A percentile compares a stretch with the other conserved stretches of the same genome.
These are phyloP conservation scores for Amanita pallidorosea DNA, from an alignment of 768 basidiomycete genomes.

Conservation along the genomic window DNA sequence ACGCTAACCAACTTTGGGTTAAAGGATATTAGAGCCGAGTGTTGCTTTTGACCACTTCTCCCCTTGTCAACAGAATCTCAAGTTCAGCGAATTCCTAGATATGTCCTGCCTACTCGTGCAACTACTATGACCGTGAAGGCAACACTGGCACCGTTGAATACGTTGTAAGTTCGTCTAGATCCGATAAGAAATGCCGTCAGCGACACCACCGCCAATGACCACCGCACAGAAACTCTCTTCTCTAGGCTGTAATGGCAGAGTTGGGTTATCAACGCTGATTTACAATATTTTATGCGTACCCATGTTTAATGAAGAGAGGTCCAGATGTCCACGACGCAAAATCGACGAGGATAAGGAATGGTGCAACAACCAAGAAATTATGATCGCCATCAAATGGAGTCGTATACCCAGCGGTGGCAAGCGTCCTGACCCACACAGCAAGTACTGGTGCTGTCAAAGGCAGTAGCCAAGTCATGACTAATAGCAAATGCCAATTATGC, in stretches of 20 bases:
- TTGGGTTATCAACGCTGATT: slow-evolving; percentile 4
- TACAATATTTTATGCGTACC: slow-evolving; percentile 14
- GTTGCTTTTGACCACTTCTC: neutral
- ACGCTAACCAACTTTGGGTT: neutral
- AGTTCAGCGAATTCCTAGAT: slow-evolving; percentile 26
- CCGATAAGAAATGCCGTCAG: slow-evolving; percentile 53
- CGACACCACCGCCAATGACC: slow-evolving; percentile 42
- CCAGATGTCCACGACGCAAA: slow-evolving; percentile 40
- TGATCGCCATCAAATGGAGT: slow-evolving; percentile 82
- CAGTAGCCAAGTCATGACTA: slow-evolving; percentile 74
- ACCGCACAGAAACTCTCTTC: slow-evolving; percentile 31
- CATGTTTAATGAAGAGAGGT: slow-evolving; percentile 31
- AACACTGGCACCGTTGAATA: slow-evolving; percentile 52
- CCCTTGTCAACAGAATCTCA: no score
- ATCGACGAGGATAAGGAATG: slow-evolving; percentile 56
- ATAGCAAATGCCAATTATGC: slow-evolving; percentile 50
- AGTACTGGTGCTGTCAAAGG: slow-evolving; percentile 71
- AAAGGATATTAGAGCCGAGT: no score
- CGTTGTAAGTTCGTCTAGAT: slow-evolving; percentile 50
- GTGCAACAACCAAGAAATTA: slow-evolving; percentile 50
- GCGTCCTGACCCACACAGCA: slow-evolving; percentile 83
- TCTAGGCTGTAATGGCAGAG: slow-evolving; percentile 23
- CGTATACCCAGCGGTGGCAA: slow-evolving; percentile 67
- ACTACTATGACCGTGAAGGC: slow-evolving; percentile 34
- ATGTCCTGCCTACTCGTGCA: slow-evolving; percentile 35